Evolutionary conservation across 768 basidiomycete species (phyloP), one percentile per base, ranked within the genome.

Genomic region (Mycena vulgaris): DNA sequence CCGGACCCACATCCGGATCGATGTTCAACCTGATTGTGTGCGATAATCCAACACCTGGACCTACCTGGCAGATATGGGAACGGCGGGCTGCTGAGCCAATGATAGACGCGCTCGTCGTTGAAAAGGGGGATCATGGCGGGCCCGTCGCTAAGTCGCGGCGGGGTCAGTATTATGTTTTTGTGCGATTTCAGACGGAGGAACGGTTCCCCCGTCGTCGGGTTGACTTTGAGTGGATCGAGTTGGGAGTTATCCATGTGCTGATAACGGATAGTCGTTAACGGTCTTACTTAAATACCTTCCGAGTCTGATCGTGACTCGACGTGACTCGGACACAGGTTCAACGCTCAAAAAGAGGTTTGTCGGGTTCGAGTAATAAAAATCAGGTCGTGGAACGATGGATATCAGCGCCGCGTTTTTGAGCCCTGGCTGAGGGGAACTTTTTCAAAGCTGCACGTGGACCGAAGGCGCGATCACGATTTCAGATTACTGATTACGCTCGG

Each of bases 131-230:
- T 70, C 23, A 83, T 66, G 11, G 74, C 61, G 28, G 82, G 77
- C 14, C 74, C 82, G 73, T 91, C 90, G 45, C 78, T 81, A 52
- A 75, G 59, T 45, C 90, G 88, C n/a, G 88, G 88, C 21, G 91
- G 87, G 8, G 90, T 92, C 45, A 92, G 70, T 62, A 92, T 86
- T 71, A 92, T 87, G 67, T 88, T 83, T 61, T 83, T 81, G 42
- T 89, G 89, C 23, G 31, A 39, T 0, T 81, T 78, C 30, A 92
- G 83, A 16, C 86, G 87, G 19, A 92, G 82, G 77, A 88, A 92
- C 5, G 80, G 80, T 65, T 85, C 83, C 45, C 80, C 77, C 28
- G 81, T 82, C 40, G 65, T 68, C 25, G 77, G 62, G 69, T 84
- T 82, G 19, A 81, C 61, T 66, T 84, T 75, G 2, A 84, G 75